These are phyloP conservation scores for Trypanosoma grayi DNA, from an alignment of 208 protist species.

Conservation along the genomic window DNA sequence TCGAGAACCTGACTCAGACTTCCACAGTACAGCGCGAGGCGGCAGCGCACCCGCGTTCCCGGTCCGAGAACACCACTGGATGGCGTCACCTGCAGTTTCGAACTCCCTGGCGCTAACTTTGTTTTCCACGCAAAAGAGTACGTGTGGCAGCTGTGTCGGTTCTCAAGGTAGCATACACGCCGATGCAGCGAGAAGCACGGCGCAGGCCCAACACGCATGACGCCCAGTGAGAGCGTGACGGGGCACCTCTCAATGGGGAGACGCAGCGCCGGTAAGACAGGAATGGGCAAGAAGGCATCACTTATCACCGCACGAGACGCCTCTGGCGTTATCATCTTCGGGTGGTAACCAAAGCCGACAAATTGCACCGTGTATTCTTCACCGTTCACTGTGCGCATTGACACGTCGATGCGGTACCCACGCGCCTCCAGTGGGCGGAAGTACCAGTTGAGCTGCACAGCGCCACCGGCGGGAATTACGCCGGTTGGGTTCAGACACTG, in stretches of 20 bases:
- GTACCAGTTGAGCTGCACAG: constrained; percentile 71
- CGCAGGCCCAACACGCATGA: constrained; percentile 63
- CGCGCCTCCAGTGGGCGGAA: constrained; percentile 88
- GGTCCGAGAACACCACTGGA: constrained; percentile 49
- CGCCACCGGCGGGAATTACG: constrained; percentile 44
- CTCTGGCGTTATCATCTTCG: constrained; percentile 32
- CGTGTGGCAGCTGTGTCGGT: constrained; percentile 45
- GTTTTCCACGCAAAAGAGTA: constrained; percentile 67
- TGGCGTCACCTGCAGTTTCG: constrained; percentile 46
- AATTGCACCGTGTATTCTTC: constrained; percentile 78
- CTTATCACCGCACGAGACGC: constrained; percentile 35
- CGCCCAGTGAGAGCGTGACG: constrained; percentile 69
- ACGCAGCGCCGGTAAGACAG: constrained; percentile 22
- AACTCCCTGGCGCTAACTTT: constrained; percentile 46
- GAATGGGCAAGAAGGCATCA: constrained; percentile 53
- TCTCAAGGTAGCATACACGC: constrained; percentile 59
- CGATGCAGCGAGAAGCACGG: constrained; percentile 85
- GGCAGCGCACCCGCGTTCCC: constrained; percentile 40
- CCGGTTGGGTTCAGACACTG: constrained; percentile 86
- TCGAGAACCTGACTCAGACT: constrained; percentile 78
- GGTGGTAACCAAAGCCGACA: constrained; percentile 77
- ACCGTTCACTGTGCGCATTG: constrained; percentile 45
- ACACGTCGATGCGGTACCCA: constrained; percentile 64
- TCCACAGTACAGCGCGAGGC: constrained; percentile 67
- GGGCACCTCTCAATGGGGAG: constrained; percentile 28